Evolutionary conservation across 306 rosid species (phyloP), one percentile per base, ranked within the genome.

Genomic region (Echinosophora koreensis): DNA sequence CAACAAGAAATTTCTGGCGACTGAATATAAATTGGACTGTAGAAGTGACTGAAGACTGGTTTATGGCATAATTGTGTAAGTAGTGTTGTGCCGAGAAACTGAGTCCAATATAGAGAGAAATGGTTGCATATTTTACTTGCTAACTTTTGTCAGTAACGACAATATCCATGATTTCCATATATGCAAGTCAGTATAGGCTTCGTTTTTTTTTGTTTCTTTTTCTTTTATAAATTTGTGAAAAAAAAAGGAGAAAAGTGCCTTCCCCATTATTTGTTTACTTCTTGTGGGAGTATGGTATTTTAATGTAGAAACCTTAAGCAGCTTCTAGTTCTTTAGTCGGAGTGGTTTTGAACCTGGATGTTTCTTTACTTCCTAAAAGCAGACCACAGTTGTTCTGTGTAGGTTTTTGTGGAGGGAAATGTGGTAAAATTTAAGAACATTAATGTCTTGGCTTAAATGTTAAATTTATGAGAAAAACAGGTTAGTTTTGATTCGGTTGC

Each of bases 301-400:
- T 67, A 28, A 22, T 64, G 50, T 64, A 51, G 77, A 77, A 61
- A 30, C 50, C 55, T 15, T 17, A 9, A 52, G 77, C 68, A 67
- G 61, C 39, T 67, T 77, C 46, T 52, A 13, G 32, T 47, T 73
- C 81, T 50, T 59, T 60, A 66, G 66, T 34, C 9, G 35, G 62
- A 59, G 35, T 74, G 5, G 11, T 61, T 73, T 72, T 77, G 49
- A 73, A 34, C 74, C 72, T 52, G 38, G 54, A 18, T 67, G 69
- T 77, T 68, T 78, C 34, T 77, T 52, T 70, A 61, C 56, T 37
- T 57, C 9, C 17, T 15, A 38, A 67, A 39, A 54, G 58, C 9
- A 15, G 56, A 73, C 54, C 39, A 17, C 44, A 49, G 62, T 30
- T 58, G 60, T 60, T 66, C 27, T 55, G 12, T 56, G 2, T 42